phyloP scores from a whole-genome alignment of 179 eudicot genomes.

The Patellifolia procumbens region DNA sequence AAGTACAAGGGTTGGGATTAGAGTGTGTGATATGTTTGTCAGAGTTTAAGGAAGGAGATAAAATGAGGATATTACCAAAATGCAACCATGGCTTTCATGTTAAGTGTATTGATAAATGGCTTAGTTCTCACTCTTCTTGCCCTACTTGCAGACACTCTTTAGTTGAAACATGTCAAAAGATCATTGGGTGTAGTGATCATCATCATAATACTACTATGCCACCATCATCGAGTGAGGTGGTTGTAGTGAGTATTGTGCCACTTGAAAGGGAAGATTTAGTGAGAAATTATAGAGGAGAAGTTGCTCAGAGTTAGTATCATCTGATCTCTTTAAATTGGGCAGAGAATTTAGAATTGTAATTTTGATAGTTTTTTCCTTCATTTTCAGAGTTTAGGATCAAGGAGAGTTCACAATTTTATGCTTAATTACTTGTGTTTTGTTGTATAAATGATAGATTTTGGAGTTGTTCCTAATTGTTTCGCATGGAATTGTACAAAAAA shows the following conservation, averaged over 20 bases:
- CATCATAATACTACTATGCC: conserved; percentile 21
- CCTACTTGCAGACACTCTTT: conserved; percentile 45
- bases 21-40: conserved; percentile 43
- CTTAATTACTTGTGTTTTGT: neutral
- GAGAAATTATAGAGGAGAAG: conserved; percentile 28
- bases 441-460: conserved; percentile 6
- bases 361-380: conserved; percentile 1
- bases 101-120: conserved; percentile 42
- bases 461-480: neutral
- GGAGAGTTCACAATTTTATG: neutral
- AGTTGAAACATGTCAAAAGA: conserved; percentile 41
- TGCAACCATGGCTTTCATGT: conserved; percentile 44
- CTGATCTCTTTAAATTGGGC: too few species aligned
- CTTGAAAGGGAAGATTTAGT: conserved; percentile 36
- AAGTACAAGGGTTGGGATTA: conserved; percentile 25
- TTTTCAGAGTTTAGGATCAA: neutral
- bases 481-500: conserved; percentile 7
- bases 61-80: conserved; percentile 33
- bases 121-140: conserved; percentile 36
- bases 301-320: conserved; percentile 26
- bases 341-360: too few species aligned
- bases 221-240: conserved; percentile 11
- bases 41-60: conserved; percentile 33
- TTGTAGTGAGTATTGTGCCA: conserved; percentile 32
- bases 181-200: conserved; percentile 27